These are phyloP conservation scores for Esteya vermicola DNA, from an alignment of 2,329 filamentous ascomycete genomes.

Conservation along the genomic window DNA sequence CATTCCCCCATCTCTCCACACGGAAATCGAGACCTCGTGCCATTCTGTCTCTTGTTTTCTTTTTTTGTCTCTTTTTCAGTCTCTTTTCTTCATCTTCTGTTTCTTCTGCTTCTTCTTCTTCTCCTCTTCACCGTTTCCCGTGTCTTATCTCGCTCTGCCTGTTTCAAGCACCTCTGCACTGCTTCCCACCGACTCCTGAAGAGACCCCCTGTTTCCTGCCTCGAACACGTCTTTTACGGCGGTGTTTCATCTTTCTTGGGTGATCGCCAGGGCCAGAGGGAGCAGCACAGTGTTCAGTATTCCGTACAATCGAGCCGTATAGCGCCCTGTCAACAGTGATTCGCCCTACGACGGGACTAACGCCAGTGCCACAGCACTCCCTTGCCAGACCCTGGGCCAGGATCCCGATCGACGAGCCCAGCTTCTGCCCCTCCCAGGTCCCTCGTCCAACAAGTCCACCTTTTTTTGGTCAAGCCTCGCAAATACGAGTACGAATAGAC, in stretches of 20 bases:
- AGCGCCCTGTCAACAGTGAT: too few species aligned
- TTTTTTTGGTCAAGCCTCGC: too few species aligned
- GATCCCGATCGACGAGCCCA: too few species aligned
- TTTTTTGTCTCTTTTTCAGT: neutral
- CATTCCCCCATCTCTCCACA: too few species aligned
- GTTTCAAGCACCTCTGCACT: neutral
- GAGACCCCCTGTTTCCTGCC: neutral
- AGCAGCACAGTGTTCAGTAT: too few species aligned
- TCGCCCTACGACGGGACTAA: too few species aligned
- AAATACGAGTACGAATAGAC: too few species aligned
- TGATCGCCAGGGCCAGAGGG: constrained; percentile 1
- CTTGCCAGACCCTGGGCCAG: too few species aligned
- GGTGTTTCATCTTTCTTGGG: neutral
- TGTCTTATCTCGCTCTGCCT: neutral
- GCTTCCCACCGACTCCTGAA: neutral
- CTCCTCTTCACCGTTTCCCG: neutral
- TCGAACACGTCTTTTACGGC: neutral
- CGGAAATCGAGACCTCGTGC: neutral
- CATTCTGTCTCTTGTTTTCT: neutral
- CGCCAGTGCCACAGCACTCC: too few species aligned
- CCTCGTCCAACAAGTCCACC: too few species aligned
- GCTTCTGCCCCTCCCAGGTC: too few species aligned
- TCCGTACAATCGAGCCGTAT: too few species aligned
- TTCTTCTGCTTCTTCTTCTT: neutral
- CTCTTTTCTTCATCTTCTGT: neutral